phyloP scores from a whole-genome alignment of 139 green algal species.

The Micromonas commoda region DNA sequence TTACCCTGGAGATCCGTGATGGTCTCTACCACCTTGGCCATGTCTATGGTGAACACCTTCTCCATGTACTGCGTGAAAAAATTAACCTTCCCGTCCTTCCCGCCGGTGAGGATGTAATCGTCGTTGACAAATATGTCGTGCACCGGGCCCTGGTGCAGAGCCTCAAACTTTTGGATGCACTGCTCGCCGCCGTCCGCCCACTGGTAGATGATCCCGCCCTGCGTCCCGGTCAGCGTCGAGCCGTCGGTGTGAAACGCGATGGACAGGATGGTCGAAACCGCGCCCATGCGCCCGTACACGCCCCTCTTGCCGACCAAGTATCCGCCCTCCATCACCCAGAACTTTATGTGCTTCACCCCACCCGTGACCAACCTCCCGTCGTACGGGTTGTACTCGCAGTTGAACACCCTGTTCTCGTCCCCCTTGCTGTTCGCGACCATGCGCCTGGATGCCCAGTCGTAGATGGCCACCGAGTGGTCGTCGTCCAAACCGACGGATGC shows the following conservation, averaged over 20 bases:
- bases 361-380: slow-evolving; percentile 32
- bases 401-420: slow-evolving; percentile 29
- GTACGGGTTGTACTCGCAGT: slow-evolving; percentile 32
- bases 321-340: slow-evolving; percentile 28
- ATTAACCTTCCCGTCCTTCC: slow-evolving; percentile 36
- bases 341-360: slow-evolving; percentile 33
- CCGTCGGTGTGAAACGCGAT: slow-evolving; percentile 31
- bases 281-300: slow-evolving; percentile 25
- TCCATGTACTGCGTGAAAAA: slow-evolving; percentile 33
- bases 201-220: slow-evolving; percentile 29
- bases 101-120: slow-evolving; percentile 33
- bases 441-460: slow-evolving; percentile 30
- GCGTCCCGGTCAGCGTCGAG: slow-evolving; percentile 23
- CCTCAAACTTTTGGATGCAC: slow-evolving; percentile 26
- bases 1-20: slow-evolving; percentile 27
- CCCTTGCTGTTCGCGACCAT: slow-evolving; percentile 30
- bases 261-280: slow-evolving; percentile 15
- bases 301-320: slow-evolving; percentile 28
- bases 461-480: slow-evolving; percentile 32
- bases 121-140: slow-evolving; percentile 27
- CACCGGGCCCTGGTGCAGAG: slow-evolving; percentile 33
- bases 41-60: slow-evolving; percentile 28
- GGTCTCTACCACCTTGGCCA: slow-evolving; percentile 25
- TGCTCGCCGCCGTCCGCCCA: slow-evolving; percentile 28
- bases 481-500: slow-evolving; percentile 33